Evolutionary conservation across 306 rosid genomes (phyloP).

Genomic region (Rosa multiflora): DNA sequence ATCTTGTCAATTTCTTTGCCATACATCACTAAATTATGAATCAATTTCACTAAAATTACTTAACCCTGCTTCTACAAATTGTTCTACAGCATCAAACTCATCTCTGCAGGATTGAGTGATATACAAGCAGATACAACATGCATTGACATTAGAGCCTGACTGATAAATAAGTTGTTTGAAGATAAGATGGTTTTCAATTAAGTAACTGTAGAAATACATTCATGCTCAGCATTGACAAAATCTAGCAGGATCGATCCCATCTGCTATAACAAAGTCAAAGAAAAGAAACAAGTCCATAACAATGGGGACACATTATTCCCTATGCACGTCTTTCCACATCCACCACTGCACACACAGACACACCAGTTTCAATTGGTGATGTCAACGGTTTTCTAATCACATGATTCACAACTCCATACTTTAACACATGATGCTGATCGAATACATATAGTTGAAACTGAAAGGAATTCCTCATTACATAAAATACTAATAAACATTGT

Average conservation of each 20-base stretch:
- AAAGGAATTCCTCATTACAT: background rate
- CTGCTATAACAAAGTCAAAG: background rate
- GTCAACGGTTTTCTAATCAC: background rate
- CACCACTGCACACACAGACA: background rate
- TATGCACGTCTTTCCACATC: background rate
- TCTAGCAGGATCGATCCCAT: background rate
- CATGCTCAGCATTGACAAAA: background rate
- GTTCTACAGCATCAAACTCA: conserved; percentile 69
- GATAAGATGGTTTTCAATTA: background rate
- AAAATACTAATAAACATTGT: conserved; percentile 5
- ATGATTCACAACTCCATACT: background rate
- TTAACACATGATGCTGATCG: background rate
- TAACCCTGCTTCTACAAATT: conserved; percentile 48
- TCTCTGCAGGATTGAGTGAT: conserved; percentile 43
- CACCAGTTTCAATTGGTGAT: background rate
- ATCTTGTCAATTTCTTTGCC: background rate
- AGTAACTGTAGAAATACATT: background rate
- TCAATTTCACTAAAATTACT: background rate
- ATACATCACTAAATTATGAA: background rate
- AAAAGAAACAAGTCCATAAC: background rate
- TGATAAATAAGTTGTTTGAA: background rate
- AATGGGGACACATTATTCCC: conserved; percentile 8
- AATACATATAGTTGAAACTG: background rate
- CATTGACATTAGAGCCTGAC: background rate
- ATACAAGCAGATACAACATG: background rate